phyloP scores from a whole-genome alignment of 129 eudicot genomes.

The Lactuca sativa region DNA sequence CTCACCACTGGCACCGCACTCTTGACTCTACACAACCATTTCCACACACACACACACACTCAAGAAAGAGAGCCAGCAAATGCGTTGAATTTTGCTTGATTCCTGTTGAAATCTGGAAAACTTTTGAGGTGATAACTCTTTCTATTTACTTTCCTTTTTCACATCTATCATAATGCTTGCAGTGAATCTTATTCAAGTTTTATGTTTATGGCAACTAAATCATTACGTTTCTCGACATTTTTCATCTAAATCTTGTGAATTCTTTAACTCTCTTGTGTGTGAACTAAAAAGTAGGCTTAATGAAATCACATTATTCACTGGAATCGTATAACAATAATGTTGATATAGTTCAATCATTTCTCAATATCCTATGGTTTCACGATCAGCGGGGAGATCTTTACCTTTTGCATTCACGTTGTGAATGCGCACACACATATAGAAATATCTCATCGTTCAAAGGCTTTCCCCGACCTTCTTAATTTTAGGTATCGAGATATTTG shows the following conservation, averaged over 20 bases:
- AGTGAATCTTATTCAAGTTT: not conserved
- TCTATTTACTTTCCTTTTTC: not conserved
- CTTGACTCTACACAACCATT: constrained; percentile 1
- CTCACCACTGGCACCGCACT: constrained; percentile 15
- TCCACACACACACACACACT: constrained; percentile 10
- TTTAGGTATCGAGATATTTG: constrained; percentile 1
- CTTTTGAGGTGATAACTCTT: constrained; percentile 9
- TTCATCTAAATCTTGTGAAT: not conserved
- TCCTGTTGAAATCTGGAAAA: constrained; percentile 8
- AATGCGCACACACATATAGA: not conserved
- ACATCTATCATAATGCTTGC: not conserved
- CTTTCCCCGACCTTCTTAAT: constrained; percentile 3
- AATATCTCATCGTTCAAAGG: not conserved
- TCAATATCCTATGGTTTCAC: not conserved
- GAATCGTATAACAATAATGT: constrained; percentile 8
- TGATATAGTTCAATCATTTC: no score
- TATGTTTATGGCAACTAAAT: constrained; percentile 17
- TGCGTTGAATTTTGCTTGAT: constrained; percentile 25
- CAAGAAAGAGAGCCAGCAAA: not conserved
- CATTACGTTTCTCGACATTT: not conserved
- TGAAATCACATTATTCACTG: not conserved
- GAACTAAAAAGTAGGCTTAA: not conserved
- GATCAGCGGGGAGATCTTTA: constrained; percentile 18
- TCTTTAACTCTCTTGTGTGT: not conserved
- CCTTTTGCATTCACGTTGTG: constrained; percentile 7